Conservation (phyloP, 2,329 filamentous ascomycete genomes). For the Aspergillus fijiensis region DNA sequence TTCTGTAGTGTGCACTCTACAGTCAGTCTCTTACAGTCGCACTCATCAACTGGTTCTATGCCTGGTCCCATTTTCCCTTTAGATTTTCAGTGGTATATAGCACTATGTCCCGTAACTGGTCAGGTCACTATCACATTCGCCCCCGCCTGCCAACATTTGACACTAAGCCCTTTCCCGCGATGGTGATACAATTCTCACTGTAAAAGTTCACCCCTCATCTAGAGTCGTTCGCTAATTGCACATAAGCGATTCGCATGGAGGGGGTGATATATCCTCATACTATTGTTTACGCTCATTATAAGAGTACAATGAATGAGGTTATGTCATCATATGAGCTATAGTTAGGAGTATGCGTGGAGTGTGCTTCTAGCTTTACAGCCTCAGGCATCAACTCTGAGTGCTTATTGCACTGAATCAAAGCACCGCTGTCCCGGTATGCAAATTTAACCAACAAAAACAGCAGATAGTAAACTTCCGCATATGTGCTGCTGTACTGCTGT, state of each 20-base stretch:
- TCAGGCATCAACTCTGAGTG: neutral
- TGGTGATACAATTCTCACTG: neutral
- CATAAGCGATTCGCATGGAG: neutral
- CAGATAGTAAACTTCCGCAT: too few species aligned
- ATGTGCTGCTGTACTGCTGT: too few species aligned
- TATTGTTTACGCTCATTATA: too few species aligned
- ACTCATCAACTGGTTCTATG: neutral
- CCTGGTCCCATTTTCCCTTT: neutral
- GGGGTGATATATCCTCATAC: too few species aligned
- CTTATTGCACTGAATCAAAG: too few species aligned
- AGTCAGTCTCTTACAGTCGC: neutral
- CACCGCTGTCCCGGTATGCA: too few species aligned
- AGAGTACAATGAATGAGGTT: too few species aligned
- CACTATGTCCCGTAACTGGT: slow-evolving; percentile 6
- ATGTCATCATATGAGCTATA: too few species aligned
- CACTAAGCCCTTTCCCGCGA: slow-evolving; percentile 11
- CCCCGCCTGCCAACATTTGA: slow-evolving; percentile 20
- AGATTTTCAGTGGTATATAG: neutral
- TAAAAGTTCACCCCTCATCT: neutral
- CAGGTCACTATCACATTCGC: slow-evolving; percentile 6
- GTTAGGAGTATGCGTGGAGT: neutral
- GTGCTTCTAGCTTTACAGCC: neutral
- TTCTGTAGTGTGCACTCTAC: neutral
- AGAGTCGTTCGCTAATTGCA: neutral
- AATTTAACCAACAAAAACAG: too few species aligned